Evolutionary conservation across 441 rosid species (phyloP).

Genomic region (Euphorbia schlechtendalii): DNA sequence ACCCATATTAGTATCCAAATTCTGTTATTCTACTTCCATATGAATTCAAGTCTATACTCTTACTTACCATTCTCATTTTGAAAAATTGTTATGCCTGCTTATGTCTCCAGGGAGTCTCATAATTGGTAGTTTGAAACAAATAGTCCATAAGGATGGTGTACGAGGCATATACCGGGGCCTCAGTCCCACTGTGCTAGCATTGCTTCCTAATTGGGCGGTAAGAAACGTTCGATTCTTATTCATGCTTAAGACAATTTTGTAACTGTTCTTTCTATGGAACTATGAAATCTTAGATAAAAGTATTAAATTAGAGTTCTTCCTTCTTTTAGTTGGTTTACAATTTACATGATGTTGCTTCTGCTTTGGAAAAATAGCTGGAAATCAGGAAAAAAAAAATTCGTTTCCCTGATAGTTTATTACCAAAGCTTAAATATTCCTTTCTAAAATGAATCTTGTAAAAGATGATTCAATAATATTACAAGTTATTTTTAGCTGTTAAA

Average conservation of each 20-base stretch:
- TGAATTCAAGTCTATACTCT: background rate
- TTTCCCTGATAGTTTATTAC: background rate
- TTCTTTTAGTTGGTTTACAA: no score
- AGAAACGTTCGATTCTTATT: conserved; percentile 19
- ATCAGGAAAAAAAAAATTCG: no score
- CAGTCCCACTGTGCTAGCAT: conserved; percentile 77
- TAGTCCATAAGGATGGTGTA: conserved; percentile 60
- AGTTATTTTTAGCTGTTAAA: background rate
- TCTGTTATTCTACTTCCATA: background rate
- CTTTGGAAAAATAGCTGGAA: background rate
- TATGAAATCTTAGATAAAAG: background rate
- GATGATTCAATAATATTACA: background rate
- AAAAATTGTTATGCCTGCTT: background rate
- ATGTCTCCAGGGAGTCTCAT: conserved; percentile 64
- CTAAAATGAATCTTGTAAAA: background rate
- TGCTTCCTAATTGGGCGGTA: conserved; percentile 98
- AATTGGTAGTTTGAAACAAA: conserved; percentile 56
- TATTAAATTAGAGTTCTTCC: no score
- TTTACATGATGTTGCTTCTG: background rate
- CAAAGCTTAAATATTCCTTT: background rate
- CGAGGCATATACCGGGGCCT: conserved; percentile 89
- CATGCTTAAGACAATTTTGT: background rate
- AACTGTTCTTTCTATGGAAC: background rate
- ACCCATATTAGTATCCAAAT: background rate
- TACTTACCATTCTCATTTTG: background rate